These are phyloP conservation scores for Saccharomycopsis fibuligera DNA, from an alignment of 805 yeast species.

Conservation along the genomic window DNA sequence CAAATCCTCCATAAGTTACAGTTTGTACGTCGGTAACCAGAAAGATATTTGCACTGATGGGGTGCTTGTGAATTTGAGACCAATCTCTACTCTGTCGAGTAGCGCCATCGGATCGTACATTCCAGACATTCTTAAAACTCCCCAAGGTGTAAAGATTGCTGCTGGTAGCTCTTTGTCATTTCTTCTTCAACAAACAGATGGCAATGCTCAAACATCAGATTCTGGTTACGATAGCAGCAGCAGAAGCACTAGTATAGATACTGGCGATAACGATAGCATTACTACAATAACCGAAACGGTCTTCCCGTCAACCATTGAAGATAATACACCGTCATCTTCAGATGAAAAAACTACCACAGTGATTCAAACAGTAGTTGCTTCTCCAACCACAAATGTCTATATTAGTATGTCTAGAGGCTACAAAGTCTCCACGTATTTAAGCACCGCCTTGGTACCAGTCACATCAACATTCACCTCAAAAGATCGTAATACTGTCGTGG, in stretches of 20 bases:
- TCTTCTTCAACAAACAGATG: neutral
- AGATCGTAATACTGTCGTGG: conserved; percentile 12
- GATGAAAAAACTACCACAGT: conserved; percentile 7
- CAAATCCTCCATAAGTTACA: neutral
- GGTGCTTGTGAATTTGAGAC: conserved; percentile 16
- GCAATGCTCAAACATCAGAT: neutral
- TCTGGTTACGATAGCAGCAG: neutral
- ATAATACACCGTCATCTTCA: neutral
- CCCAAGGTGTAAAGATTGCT: conserved; percentile 16
- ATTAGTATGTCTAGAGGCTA: conserved; percentile 11
- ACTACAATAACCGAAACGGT: neutral
- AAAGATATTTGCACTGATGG: conserved; percentile 8
- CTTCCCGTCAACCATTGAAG: neutral
- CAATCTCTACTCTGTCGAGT: conserved; percentile 8
- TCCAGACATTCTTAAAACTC: conserved; percentile 19
- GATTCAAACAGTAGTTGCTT: neutral
- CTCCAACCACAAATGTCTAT: neutral
- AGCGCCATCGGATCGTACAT: conserved; percentile 3
- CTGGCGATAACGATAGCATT: neutral
- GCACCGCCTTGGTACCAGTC: conserved; percentile 15
- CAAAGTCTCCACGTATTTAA: conserved; percentile 8
- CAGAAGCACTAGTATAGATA: neutral
- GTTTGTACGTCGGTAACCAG: conserved; percentile 15
- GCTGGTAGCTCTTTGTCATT: conserved; percentile 10
- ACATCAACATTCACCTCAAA: conserved; percentile 12